These are phyloP conservation scores for Ophiostoma australiae DNA, from an alignment of 2,329 filamentous ascomycete genomes.

Conservation along the genomic window DNA sequence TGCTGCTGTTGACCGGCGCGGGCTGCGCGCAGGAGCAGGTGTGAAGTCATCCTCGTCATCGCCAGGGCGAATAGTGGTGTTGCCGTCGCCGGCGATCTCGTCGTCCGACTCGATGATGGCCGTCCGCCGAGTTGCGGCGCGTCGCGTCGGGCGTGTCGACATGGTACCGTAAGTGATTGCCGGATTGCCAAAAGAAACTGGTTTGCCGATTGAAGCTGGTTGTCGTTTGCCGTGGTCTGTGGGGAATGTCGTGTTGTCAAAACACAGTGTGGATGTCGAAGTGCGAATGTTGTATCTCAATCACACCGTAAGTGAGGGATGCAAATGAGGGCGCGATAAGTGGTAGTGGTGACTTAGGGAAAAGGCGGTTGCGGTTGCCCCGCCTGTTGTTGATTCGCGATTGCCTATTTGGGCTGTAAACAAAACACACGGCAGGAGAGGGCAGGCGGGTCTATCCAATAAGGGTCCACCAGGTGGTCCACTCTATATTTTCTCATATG, in stretches of 20 bases:
- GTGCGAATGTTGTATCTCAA: background rate
- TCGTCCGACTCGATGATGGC: conserved; percentile 77
- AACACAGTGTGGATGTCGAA: background rate
- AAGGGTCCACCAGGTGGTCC: background rate
- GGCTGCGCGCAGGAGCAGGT: conserved; percentile 59
- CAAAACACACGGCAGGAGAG: conserved; percentile 25
- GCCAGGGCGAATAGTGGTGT: conserved; percentile 45
- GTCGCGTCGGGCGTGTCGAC: conserved; percentile 42
- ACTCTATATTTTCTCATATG: conserved; percentile 6
- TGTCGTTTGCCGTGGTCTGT: background rate
- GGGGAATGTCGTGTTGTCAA: background rate
- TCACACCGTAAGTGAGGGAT: conserved; percentile 12
- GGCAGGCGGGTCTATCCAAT: background rate
- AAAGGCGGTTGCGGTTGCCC: conserved; percentile 28
- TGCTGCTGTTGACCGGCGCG: conserved; percentile 34
- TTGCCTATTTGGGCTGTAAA: conserved; percentile 29
- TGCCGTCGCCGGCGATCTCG: conserved; percentile 53
- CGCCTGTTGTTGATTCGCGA: conserved; percentile 30
- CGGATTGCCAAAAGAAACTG: conserved; percentile 10
- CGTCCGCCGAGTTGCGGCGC: conserved; percentile 59
- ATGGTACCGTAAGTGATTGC: conserved; percentile 31
- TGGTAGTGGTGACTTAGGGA: conserved; percentile 1
- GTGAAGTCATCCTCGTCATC: conserved; percentile 71
- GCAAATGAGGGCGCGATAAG: conserved; percentile 13
- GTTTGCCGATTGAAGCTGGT: background rate